phyloP scores from a whole-genome alignment of 768 basidiomycete genomes.

The Lactarius pseudohatsudake region DNA sequence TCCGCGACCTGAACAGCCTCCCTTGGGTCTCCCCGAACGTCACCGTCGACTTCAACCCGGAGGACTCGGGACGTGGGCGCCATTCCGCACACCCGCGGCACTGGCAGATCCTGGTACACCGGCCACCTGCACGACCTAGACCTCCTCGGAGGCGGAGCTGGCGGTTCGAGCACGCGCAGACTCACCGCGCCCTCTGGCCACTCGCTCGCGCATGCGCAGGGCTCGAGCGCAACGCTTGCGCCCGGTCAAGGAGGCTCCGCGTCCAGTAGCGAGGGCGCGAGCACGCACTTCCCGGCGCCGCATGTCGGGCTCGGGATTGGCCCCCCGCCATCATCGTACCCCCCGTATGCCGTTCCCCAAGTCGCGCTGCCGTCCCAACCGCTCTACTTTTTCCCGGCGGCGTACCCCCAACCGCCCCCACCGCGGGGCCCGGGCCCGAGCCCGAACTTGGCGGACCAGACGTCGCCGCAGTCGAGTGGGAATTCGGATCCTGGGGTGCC shows the following conservation, averaged over 20 bases:
- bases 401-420: conserved; percentile 3
- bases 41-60: conserved; percentile 27
- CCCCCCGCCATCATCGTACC: conserved; percentile 3
- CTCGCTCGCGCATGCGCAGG: conserved; percentile 8
- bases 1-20: conserved; percentile 27
- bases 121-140: conserved; percentile 22
- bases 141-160: conserved; percentile 20
- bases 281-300: conserved; percentile 9
- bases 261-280: conserved; percentile 18
- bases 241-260: conserved; percentile 20
- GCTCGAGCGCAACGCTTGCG: conserved; percentile 23
- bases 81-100: background rate
- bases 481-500: conserved; percentile 4
- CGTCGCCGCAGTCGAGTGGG: conserved; percentile 17
- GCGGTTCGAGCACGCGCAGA: conserved; percentile 6
- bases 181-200: conserved; percentile 18
- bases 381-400: conserved; percentile 22
- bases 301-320: background rate
- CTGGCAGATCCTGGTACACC: conserved; percentile 27
- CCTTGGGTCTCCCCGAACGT: conserved; percentile 28
- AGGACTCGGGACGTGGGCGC: conserved; percentile 19
- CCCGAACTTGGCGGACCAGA: conserved; percentile 1
- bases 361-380: conserved; percentile 21
- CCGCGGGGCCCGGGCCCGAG: background rate
- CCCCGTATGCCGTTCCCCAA: conserved; percentile 16